Conservation (phyloP, 441 rosid genomes). For the Metrosideros polymorpha region DNA sequence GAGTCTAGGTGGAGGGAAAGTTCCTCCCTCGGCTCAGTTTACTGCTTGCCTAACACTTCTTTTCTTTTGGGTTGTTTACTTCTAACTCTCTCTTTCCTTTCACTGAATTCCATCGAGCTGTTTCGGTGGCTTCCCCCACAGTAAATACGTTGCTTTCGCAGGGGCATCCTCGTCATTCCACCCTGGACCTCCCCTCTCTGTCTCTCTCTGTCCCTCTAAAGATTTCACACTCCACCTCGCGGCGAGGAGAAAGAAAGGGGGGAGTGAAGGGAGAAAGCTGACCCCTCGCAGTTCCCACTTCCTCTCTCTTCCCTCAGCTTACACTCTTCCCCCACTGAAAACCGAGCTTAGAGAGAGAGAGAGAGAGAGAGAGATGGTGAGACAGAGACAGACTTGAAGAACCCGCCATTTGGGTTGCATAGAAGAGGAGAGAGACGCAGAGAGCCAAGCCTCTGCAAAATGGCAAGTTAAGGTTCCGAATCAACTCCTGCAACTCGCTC, state of each 20-base stretch:
- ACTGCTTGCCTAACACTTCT: neutral
- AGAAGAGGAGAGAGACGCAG: neutral
- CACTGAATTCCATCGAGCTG: neutral
- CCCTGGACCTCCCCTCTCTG: too few species aligned
- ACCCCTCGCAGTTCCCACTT: neutral
- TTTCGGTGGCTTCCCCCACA: neutral
- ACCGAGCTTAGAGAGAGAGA: neutral
- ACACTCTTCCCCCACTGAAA: neutral
- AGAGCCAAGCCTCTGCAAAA: constrained; percentile 15
- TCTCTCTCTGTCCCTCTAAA: neutral
- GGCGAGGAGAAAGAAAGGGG: neutral
- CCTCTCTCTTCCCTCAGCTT: neutral
- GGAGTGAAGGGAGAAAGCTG: neutral
- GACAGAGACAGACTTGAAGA: neutral
- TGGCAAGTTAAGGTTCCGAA: constrained; percentile 31
- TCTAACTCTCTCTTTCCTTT: neutral
- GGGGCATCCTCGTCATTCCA: neutral
- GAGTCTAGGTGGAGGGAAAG: rapidly evolving
- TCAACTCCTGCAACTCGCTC: constrained; percentile 4
- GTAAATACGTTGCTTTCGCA: neutral
- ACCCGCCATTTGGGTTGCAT: constrained; percentile 2
- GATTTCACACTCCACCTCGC: neutral
- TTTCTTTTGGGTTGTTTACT: neutral
- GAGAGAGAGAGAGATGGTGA: neutral
- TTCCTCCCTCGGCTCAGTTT: neutral